These are phyloP conservation scores for Ceratobasidium sp. DNA, from an alignment of 1,284 basidiomycete genomes.

Conservation along the genomic window DNA sequence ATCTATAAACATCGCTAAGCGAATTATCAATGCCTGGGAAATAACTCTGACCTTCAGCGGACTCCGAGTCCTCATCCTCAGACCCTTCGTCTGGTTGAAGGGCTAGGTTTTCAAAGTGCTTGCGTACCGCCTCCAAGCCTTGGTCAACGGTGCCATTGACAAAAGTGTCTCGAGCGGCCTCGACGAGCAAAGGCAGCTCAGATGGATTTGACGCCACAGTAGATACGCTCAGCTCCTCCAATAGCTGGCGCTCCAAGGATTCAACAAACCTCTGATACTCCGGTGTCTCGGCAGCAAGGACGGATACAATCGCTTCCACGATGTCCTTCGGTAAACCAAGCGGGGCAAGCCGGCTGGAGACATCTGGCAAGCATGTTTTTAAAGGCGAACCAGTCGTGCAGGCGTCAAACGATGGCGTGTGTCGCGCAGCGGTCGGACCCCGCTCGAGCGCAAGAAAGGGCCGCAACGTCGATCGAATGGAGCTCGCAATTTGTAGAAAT, in stretches of 20 bases:
- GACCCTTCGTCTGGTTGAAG: not conserved
- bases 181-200: not conserved
- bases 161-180: not conserved
- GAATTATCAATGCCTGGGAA: not conserved
- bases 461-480: not conserved
- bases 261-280: not conserved
- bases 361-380: not conserved
- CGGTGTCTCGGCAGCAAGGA: not conserved
- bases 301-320: not conserved
- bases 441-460: not conserved
- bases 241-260: not conserved
- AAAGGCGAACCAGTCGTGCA: not conserved
- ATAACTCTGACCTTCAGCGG: constrained; percentile 7
- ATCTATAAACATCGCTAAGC: not conserved
- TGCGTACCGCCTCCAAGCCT: not conserved
- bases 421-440: not conserved
- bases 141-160: not conserved
- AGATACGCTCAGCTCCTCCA: not conserved
- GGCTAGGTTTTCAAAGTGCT: not conserved
- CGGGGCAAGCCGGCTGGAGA: not conserved
- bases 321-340: not conserved
- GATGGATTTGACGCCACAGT: constrained; percentile 2
- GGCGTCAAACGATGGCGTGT: not conserved
- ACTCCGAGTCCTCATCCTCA: not conserved
- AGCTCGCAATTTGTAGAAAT: not conserved